These are phyloP conservation scores for Magnaporthiopsis incrustans DNA, from an alignment of 2,329 filamentous ascomycete species.

Conservation along the genomic window DNA sequence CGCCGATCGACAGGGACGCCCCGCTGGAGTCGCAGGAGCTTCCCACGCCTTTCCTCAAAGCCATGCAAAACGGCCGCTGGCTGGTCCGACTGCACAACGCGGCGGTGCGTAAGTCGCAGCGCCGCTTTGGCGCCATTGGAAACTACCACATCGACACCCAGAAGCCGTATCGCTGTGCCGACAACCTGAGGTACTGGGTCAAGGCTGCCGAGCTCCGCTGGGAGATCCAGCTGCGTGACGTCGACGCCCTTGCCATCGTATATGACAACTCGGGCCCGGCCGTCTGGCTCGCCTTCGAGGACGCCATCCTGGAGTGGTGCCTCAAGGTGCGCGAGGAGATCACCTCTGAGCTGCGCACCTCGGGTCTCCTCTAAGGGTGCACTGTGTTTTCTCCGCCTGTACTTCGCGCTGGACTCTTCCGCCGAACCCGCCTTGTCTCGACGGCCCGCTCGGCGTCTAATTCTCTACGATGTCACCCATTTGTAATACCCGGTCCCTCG, in stretches of 20 bases:
- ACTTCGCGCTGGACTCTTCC: too few relatives aligned
- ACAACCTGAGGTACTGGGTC: conserved; percentile 92
- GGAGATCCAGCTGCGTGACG: conserved; percentile 71
- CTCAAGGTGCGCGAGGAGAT: conserved; percentile 76
- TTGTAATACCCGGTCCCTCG: neutral
- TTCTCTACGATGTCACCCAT: neutral
- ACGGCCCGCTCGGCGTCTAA: neutral
- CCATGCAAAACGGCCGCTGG: conserved; percentile 69
- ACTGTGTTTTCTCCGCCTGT: neutral
- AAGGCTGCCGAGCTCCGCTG: conserved; percentile 93
- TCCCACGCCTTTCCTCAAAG: conserved; percentile 65
- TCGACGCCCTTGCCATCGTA: conserved; percentile 77
- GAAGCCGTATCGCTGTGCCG: conserved; percentile 88
- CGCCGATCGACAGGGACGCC: conserved; percentile 37
- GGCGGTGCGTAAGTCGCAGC: conserved; percentile 73
- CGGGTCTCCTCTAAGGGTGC: conserved; percentile 1
- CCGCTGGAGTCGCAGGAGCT: conserved; percentile 28
- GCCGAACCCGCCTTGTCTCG: neutral
- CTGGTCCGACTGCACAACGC: conserved; percentile 87
- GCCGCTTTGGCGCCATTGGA: conserved; percentile 84
- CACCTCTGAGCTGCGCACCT: conserved; percentile 49
- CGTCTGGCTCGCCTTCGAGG: conserved; percentile 76
- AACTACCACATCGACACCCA: conserved; percentile 84
- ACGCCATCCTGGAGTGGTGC: conserved; percentile 77
- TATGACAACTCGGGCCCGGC: conserved; percentile 56